A percentile compares a stretch with the other conserved stretches of the same genome.
Conservation (phyloP, 2,329 filamentous ascomycete genomes). For the Botrytis tulipae region DNA sequence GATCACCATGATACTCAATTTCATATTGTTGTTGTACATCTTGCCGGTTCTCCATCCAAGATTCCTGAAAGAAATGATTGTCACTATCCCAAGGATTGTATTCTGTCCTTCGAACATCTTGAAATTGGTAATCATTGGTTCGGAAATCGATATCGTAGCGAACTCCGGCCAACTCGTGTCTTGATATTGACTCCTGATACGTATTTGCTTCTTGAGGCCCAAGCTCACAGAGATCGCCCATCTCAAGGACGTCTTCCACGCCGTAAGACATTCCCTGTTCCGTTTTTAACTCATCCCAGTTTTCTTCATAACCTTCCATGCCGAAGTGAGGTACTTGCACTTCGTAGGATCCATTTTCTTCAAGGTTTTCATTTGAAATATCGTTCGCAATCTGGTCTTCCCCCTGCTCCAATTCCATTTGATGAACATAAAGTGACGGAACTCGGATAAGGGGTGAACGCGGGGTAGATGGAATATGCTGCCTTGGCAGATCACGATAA, state of each 20-base stretch:
- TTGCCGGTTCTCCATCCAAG: constrained; percentile 4
- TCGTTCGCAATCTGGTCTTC: neutral
- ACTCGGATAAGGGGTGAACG: constrained; percentile 7
- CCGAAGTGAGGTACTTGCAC: neutral
- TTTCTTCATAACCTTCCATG: neutral
- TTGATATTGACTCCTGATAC: neutral
- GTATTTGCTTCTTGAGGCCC: neutral
- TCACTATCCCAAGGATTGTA: neutral
- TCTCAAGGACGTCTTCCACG: neutral
- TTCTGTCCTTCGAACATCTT: neutral
- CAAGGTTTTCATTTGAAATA: neutral
- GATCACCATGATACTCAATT: neutral
- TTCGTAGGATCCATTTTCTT: neutral
- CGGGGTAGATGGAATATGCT: neutral
- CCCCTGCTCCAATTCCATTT: constrained; percentile 7
- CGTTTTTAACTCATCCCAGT: neutral
- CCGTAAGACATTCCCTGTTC: neutral
- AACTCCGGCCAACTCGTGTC: neutral
- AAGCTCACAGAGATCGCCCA: neutral
- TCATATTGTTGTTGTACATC: neutral
- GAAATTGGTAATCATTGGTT: neutral
- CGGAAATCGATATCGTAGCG: neutral
- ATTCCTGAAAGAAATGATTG: neutral
- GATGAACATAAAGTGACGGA: constrained; percentile 10
- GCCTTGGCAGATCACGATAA: neutral